Conservation (phyloP, 1,284 basidiomycete species). For the Puccinia novopanici region DNA sequence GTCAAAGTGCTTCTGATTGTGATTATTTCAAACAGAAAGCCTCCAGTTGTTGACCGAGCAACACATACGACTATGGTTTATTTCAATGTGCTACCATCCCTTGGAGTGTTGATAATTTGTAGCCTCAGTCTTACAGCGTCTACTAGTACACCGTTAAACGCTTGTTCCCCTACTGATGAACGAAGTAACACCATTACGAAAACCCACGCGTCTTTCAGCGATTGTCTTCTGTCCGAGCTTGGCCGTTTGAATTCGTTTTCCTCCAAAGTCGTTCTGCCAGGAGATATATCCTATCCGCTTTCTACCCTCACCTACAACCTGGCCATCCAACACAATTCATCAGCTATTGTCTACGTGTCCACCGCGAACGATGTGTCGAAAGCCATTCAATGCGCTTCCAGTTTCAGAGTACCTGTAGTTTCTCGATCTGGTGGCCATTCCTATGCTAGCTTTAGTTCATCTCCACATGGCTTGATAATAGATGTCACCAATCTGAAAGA, state of each 20-base stretch:
- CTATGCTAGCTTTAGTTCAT: conserved; percentile 57
- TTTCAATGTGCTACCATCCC: background rate
- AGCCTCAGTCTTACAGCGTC: background rate
- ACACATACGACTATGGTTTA: background rate
- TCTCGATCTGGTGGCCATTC: conserved; percentile 59
- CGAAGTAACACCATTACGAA: background rate
- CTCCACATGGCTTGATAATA: conserved; percentile 56
- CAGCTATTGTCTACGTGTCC: conserved; percentile 56
- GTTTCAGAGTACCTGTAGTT: conserved; percentile 54
- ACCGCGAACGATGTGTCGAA: conserved; percentile 53
- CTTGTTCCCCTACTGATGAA: background rate
- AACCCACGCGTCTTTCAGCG: background rate
- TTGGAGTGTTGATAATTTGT: background rate
- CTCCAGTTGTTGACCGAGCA: background rate
- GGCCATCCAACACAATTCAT: conserved; percentile 58
- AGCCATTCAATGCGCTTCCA: conserved; percentile 56
- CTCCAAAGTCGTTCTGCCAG: conserved; percentile 24
- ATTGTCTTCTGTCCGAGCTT: background rate
- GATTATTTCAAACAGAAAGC: background rate
- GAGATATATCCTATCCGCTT: conserved; percentile 47
- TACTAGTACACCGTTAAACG: background rate
- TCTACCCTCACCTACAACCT: conserved; percentile 58
- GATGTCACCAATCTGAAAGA: conserved; percentile 56
- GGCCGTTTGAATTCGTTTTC: background rate
- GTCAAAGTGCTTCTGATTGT: background rate